phyloP scores from a whole-genome alignment of 257 asterid species.

The Verbena officinalis region DNA sequence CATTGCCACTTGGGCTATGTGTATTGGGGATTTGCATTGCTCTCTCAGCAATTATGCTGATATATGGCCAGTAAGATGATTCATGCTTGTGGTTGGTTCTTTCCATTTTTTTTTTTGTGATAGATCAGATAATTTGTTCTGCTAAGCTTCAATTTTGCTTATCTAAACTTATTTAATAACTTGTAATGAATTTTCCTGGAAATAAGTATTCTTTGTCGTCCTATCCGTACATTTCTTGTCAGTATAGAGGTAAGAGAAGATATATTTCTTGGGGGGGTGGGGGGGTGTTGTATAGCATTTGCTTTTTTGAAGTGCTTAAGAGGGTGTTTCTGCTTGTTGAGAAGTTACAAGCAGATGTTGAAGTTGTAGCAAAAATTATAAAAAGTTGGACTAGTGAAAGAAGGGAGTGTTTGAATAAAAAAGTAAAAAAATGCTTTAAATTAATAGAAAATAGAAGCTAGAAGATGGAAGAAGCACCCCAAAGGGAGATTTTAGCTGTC shows the following conservation, averaged over 20 bases:
- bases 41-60: conserved; percentile 73
- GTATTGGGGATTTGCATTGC: conserved; percentile 76
- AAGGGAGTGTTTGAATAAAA: too few species aligned
- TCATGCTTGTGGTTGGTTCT: too few species aligned
- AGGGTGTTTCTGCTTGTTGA: too few species aligned
- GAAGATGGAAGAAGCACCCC: too few species aligned
- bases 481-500: too few species aligned
- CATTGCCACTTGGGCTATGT: conserved; percentile 89
- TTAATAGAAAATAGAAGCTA: too few species aligned
- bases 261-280: neutral
- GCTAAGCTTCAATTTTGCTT: conserved; percentile 9
- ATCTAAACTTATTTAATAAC: neutral
- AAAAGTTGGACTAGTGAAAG: too few species aligned
- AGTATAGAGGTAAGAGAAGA: neutral
- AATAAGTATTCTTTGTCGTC: conserved; percentile 13
- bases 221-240: neutral
- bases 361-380: too few species aligned
- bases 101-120: neutral
- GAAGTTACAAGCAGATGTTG: too few species aligned
- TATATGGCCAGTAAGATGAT: conserved; percentile 83
- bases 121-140: conserved; percentile 19
- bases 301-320: too few species aligned
- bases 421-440: too few species aligned
- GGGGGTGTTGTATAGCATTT: too few species aligned
- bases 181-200: neutral